These are phyloP conservation scores for Podospora comata DNA, from an alignment of 495 filamentous ascomycete species.

Conservation along the genomic window DNA sequence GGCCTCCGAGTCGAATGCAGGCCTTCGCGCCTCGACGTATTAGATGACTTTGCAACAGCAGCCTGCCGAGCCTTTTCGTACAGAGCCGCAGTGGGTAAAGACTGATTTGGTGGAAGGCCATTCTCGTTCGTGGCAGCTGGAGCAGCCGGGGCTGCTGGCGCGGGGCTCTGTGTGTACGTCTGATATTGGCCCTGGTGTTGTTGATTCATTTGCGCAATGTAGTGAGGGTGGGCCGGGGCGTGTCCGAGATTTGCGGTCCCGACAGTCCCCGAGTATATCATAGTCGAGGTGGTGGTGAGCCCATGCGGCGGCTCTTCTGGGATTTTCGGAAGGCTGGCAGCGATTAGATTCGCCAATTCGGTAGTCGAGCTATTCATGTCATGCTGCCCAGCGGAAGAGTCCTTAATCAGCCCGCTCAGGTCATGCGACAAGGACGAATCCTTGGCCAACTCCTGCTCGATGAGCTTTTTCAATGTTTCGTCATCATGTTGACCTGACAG, in stretches of 20 bases:
- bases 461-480: slow-evolving; percentile 25
- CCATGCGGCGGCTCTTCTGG: slow-evolving; percentile 18
- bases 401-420: slow-evolving; percentile 7
- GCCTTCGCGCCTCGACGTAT: slow-evolving; percentile 68
- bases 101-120: slow-evolving; percentile 63
- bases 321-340: slow-evolving; percentile 24
- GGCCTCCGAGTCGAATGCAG: slow-evolving; percentile 80
- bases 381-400: slow-evolving; percentile 10
- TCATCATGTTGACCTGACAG: slow-evolving; percentile 10
- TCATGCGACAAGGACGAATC: slow-evolving; percentile 9
- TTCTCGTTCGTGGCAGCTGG: slow-evolving; percentile 16
- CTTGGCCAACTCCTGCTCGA: slow-evolving; percentile 28
- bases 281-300: slow-evolving; percentile 16
- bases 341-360: slow-evolving; percentile 29
- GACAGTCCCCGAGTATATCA: slow-evolving; percentile 13
- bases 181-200: slow-evolving; percentile 21
- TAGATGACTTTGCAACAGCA: slow-evolving; percentile 74
- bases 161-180: slow-evolving; percentile 20
- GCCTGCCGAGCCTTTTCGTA: slow-evolving; percentile 82
- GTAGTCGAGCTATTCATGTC: slow-evolving; percentile 13
- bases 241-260: neutral
- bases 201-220: slow-evolving; percentile 20
- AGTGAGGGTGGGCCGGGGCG: slow-evolving; percentile 23
- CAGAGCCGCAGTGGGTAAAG: slow-evolving; percentile 70
- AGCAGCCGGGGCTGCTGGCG: slow-evolving; percentile 1